Base-by-base conservation (phyloP, 108 stramenopile species). In the Asterionellopsis glacialis region DNA sequence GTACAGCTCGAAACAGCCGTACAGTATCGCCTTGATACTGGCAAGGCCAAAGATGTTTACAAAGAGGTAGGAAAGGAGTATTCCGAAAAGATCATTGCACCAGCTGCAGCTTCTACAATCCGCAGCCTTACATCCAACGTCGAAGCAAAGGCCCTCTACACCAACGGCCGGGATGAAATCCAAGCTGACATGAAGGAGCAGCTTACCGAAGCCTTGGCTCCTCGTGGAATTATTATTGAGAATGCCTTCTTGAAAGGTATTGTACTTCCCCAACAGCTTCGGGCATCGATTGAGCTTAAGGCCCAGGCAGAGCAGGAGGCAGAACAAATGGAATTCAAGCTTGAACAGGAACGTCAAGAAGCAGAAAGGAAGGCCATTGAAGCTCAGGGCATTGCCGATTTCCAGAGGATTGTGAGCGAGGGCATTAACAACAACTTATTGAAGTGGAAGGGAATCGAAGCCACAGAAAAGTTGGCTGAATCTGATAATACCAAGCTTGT, bases 381-480 rank as follows among this genome's bases (percentile, higher is more conserved):
- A 53, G 75, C 80, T 0, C 41, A 61, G 43, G 80, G 74, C 12
- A 73, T 81, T 63, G 75, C 78, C n/a, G 78, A 79, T 41, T 79
- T 74, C 71, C 78, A 79, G 48, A 45, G 57, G 10, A 79, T 79
- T 40, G 78, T 79, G n/a, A n/a, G n/a, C n/a, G n/a, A n/a, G n/a
- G n/a, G n/a, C n/a, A n/a, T n/a, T n/a, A n/a, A n/a, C n/a, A 11
- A 51, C 0, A 57, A 65, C 26, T 59, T 70, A 1, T 50, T 79
- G 15, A 42, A 52, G 27, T 79, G 73, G 78, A 79, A 79, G 54
- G 78, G 73, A n/a, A 65, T 80, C 38, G 78, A 80, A 57, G 73
- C 74, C 1, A 80, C 73, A 25, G 78, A 80, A 55, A 71, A 72
- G 38, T 51, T 80, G 1, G 70, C 67, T 18, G 23, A 42, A 0